Conservation (phyloP, 106 monocot species). For the Phalaenopsis equestris region DNA sequence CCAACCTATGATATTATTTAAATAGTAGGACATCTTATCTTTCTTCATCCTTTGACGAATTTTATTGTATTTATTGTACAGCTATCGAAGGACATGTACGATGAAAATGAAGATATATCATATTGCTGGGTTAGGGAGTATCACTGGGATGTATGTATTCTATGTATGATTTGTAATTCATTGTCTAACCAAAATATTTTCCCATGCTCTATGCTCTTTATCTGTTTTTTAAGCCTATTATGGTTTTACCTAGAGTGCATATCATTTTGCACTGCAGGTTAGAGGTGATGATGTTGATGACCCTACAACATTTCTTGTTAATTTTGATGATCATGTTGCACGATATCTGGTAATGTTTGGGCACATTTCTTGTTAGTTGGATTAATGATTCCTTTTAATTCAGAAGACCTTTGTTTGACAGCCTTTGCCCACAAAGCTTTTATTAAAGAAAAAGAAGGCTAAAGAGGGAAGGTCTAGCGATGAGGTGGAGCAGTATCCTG, state of each 20-base stretch:
- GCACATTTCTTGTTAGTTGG: not conserved
- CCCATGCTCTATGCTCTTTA: not conserved
- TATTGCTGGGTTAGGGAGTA: conserved; percentile 94
- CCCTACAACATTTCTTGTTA: conserved; percentile 79
- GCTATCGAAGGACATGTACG: conserved; percentile 73
- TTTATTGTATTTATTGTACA: conserved; percentile 24
- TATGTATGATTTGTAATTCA: not conserved
- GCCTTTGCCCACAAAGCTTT: conserved; percentile 88
- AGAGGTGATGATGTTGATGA: conserved; percentile 78
- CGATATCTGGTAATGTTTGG: conserved; percentile 69
- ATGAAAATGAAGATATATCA: conserved; percentile 68
- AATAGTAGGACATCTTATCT: not conserved
- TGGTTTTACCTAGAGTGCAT: not conserved
- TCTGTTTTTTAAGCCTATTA: not conserved
- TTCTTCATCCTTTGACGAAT: not conserved
- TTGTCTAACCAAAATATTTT: not conserved
- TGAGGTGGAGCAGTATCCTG: conserved; percentile 73
- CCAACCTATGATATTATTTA: not conserved
- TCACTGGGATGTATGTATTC: conserved; percentile 78
- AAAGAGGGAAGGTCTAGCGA: conserved; percentile 90
- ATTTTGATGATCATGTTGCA: conserved; percentile 67
- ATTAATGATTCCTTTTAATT: conserved; percentile 7
- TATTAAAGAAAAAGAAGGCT: conserved; percentile 80
- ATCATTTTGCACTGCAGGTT: conserved; percentile 30
- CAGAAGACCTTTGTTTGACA: conserved; percentile 22